A percentile compares a stretch with the other conserved stretches of the same genome.
These are phyloP conservation scores for Wallacemonas sp. DNA, from an alignment of 208 protist genomes.

Conservation along the genomic window DNA sequence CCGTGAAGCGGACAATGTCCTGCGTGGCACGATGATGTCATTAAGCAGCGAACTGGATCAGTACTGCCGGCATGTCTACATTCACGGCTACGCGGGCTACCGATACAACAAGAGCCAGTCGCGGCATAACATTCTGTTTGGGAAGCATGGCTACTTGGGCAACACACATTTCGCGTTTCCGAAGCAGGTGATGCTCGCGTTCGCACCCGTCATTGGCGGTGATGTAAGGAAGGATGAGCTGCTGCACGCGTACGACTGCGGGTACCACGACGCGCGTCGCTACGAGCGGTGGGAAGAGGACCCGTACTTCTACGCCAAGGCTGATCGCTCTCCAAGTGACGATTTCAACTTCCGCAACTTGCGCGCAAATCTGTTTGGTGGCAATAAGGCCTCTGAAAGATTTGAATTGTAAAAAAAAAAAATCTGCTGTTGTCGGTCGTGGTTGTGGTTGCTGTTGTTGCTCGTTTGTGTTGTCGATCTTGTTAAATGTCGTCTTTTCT, in stretches of 20 bases:
- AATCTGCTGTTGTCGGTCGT: not conserved
- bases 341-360: slow-evolving; percentile 83
- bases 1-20: slow-evolving; percentile 82
- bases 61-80: slow-evolving; percentile 88
- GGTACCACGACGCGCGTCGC: slow-evolving; percentile 82
- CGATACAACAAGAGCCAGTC: slow-evolving; percentile 79
- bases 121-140: slow-evolving; percentile 87
- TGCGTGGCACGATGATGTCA: slow-evolving; percentile 89
- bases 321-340: slow-evolving; percentile 75
- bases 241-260: slow-evolving; percentile 81
- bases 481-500: too few species aligned
- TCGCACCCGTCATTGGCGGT: slow-evolving; percentile 63
- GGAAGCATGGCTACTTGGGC: slow-evolving; percentile 76
- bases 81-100: slow-evolving; percentile 85
- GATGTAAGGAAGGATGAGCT: slow-evolving; percentile 53
- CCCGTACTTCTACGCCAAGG: slow-evolving; percentile 86
- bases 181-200: slow-evolving; percentile 70
- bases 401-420: slow-evolving; percentile 63
- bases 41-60: slow-evolving; percentile 88
- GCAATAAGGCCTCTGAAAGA: slow-evolving; percentile 54
- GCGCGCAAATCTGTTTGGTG: slow-evolving; percentile 79
- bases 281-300: slow-evolving; percentile 93
- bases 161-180: slow-evolving; percentile 83
- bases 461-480: too few species aligned
- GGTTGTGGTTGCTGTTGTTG: not conserved